These are phyloP conservation scores for Solanum lignicaule DNA, from an alignment of 257 asterid genomes.

Conservation along the genomic window DNA sequence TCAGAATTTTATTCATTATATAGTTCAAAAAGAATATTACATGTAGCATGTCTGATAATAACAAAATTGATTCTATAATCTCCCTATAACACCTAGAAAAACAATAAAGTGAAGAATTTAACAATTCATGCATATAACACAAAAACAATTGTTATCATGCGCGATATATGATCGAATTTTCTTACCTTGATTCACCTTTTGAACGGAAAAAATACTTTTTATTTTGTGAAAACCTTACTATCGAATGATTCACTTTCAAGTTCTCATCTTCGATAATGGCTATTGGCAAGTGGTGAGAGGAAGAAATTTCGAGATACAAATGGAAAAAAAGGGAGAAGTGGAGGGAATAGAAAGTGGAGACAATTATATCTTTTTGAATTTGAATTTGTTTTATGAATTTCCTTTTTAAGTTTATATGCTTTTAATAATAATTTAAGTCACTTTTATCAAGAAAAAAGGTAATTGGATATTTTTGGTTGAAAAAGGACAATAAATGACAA, in stretches of 20 bases:
- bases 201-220: not conserved
- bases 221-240: accelerated
- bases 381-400: not conserved
- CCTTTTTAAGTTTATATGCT: not conserved
- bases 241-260: not conserved
- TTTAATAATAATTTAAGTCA: not conserved
- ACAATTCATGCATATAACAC: not conserved
- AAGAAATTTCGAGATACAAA: not conserved
- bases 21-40: not conserved
- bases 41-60: not conserved
- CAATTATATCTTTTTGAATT: not conserved
- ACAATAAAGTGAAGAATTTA: not conserved
- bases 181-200: not conserved
- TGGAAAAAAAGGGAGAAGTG: not conserved
- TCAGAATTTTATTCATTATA: not conserved
- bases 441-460: not conserved
- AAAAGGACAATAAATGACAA: not conserved
- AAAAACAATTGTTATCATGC: not conserved
- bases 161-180: not conserved
- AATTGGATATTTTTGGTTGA: not conserved
- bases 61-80: not conserved
- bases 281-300: not conserved
- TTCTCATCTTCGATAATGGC: not conserved
- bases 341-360: not conserved
- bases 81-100: too few relatives aligned